phyloP scores from a whole-genome alignment of 2,329 filamentous ascomycete species.

The Aaosphaeria pasadenensis region DNA sequence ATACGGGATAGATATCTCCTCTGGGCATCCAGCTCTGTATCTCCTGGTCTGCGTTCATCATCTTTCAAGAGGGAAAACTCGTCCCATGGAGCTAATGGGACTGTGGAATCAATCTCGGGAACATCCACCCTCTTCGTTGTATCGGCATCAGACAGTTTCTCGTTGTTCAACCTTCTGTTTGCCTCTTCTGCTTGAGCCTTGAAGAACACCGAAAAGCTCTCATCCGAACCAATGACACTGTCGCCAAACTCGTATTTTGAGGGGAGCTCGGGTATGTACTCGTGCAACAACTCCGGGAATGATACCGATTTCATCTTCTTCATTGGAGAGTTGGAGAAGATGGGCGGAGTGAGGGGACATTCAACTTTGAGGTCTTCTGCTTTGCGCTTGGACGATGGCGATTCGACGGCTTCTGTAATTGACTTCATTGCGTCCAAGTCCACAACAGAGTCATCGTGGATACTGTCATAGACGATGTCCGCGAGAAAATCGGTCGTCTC shows the following conservation, averaged over 20 bases:
- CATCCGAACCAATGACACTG: constrained; percentile 15
- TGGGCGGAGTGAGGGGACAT: constrained; percentile 44
- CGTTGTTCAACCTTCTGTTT: constrained; percentile 37
- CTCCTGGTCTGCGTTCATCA: constrained; percentile 1
- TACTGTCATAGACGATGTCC: too few relatives aligned
- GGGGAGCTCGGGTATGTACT: constrained; percentile 31
- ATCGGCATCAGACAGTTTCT: constrained; percentile 47
- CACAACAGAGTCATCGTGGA: too few relatives aligned
- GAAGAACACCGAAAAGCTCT: constrained; percentile 34
- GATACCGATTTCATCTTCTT: constrained; percentile 42
- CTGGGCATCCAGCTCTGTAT: constrained; percentile 29
- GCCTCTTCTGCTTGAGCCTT: constrained; percentile 36
- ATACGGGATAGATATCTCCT: constrained; percentile 31
- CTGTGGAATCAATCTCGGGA: constrained; percentile 45
- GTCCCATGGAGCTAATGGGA: constrained; percentile 48
- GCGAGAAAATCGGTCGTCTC: constrained; percentile 17
- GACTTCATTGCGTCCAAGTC: constrained; percentile 31
- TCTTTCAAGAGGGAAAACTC: constrained; percentile 16
- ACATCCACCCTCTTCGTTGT: constrained; percentile 49
- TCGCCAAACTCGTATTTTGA: constrained; percentile 16
- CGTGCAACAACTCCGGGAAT: constrained; percentile 36
- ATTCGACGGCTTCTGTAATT: constrained; percentile 6
- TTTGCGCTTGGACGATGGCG: constrained; percentile 27
- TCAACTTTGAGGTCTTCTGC: constrained; percentile 44
- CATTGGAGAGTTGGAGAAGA: constrained; percentile 31